Evolutionary conservation across 2,329 filamentous ascomycete species (phyloP), one percentile per base, ranked within the genome.

Genomic region (Ophiocordyceps camponoti-saundersi): DNA sequence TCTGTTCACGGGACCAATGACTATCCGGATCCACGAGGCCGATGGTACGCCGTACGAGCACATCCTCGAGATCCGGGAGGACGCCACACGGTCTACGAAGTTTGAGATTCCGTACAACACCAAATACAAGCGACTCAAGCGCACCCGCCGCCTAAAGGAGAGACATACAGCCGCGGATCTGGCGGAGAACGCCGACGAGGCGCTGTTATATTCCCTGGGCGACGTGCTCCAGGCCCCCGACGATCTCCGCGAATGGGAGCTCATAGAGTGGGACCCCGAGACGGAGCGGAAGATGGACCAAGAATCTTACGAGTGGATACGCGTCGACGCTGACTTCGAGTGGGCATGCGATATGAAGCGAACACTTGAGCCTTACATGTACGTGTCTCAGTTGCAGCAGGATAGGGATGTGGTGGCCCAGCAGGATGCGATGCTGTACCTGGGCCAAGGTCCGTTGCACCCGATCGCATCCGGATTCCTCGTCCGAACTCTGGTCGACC

Each of bases 31-130:
- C 51, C 92, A 98, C 65, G 92, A 98, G 67, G 92, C 92, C 22
- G 93, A 98, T 58, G 92, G 92, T 11, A 96, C 92, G 0, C 92
- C 92, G 2, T 98, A 98, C 58, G 92, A 98, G 60, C 92, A 98
- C 59, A 95, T 95, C 51, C 82, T 96, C 30, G 87, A 95, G 56
- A 94, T 98, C 59, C 88, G 88, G 50, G 88, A 95, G 54, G 81
- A 82, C 26, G 76, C 79, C 15, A 85, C 84, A 2, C 86, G 83
- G 54, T 69, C 68, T 1, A 72, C 72, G 22, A 92, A 85, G 59
- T 85, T 96, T 49, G 89, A 95, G 51, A 95, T 98, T 50, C 89
- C 90, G 0, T 98, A 98, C 65, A 96, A 96, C 57, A 98, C 92
- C 0, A 98, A 98, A 61, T 98, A 98, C 67, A 98, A 96, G 67